Evolutionary conservation across 1,284 basidiomycete species (phyloP).

Genomic region (Testicularia cyperi): DNA sequence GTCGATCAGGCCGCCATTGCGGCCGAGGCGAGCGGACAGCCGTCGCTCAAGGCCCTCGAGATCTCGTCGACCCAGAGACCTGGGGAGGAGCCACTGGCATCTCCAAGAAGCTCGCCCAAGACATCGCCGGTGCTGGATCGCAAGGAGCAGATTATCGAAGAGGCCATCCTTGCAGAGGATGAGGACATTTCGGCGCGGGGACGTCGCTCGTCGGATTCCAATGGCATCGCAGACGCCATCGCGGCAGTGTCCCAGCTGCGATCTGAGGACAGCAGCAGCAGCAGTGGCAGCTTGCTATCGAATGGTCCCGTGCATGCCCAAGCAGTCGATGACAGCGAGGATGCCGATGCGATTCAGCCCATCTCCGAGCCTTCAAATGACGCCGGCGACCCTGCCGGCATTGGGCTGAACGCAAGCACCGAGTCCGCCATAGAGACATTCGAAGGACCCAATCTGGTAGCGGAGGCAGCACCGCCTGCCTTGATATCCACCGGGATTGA

Average conservation of each 20-base stretch:
- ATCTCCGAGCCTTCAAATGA: no score
- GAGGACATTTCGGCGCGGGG: no score
- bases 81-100: slow-evolving; percentile 6
- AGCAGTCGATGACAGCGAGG: no score
- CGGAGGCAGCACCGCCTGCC: slow-evolving; percentile 32
- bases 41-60: slow-evolving; percentile 17
- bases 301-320: no score
- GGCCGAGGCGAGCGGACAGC: slow-evolving; percentile 35
- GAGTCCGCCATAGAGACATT: slow-evolving; percentile 4
- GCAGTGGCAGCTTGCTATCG: no score
- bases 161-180: slow-evolving; percentile 34
- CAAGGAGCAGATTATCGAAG: slow-evolving; percentile 40
- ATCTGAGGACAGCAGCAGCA: no score
- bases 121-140: slow-evolving; percentile 11
- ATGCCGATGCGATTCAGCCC: no score
- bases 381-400: slow-evolving; percentile 19
- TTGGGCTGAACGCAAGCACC: slow-evolving; percentile 2
- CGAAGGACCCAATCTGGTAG: slow-evolving; percentile 18
- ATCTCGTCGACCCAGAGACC: slow-evolving; percentile 29
- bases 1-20: slow-evolving; percentile 37
- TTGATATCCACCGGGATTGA: slow-evolving; percentile 34
- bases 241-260: no score
- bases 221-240: no score
- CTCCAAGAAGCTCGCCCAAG: slow-evolving; percentile 17
- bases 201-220: no score